Evolutionary conservation across 2,329 filamentous ascomycete species (phyloP), one percentile per base, ranked within the genome.

Genomic region (Magnaporthales sp.): DNA sequence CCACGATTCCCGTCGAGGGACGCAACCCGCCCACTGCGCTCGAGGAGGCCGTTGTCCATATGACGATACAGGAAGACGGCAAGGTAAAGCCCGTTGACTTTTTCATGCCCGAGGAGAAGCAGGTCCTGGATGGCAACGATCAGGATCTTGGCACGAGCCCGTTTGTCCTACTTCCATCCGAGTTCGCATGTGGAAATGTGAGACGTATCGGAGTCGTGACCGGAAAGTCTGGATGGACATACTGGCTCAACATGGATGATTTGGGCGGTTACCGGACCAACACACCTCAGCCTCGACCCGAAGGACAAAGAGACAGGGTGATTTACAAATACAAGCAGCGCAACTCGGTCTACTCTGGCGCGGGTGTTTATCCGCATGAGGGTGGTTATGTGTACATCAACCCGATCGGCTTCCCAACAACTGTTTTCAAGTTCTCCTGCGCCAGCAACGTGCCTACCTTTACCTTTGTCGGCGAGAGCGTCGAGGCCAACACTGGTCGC

Each of bases 361-460:
- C 80, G 6, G 81, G 80, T 63, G 78, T 80, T 2, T 79, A 80
- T 72, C 81, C 81, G 4, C 71, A 79, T 0, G 79, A 79, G 51
- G 80, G 79, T 15, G 80, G 81, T 22, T 83, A 82, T 69, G 75
- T 83, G 65, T 83, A 82, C 72, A 79, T 82, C 71, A 81, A 78
- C 67, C 77, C 86, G 5, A 85, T 86, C 66, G 79, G 82, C 70
- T 83, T 82, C 70, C 79, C 81, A 15, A 83, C 83, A 0, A 79
- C 83, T 64, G 83, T 85, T 22, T 87, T 86, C 78, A 84, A 86
- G 69, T 87, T 87, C 71, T 80, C 81, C 2, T 86, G 83, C 71
- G 75, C 78, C 68, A 74, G 75, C 26, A 84, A 84, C 3, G 77
- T 81, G 10, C 81, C 84, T 0, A 78, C 79, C 2, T 86, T 88